Base-by-base conservation (phyloP, 352 stramenopile species). In the Globisporangium cystogenes region DNA sequence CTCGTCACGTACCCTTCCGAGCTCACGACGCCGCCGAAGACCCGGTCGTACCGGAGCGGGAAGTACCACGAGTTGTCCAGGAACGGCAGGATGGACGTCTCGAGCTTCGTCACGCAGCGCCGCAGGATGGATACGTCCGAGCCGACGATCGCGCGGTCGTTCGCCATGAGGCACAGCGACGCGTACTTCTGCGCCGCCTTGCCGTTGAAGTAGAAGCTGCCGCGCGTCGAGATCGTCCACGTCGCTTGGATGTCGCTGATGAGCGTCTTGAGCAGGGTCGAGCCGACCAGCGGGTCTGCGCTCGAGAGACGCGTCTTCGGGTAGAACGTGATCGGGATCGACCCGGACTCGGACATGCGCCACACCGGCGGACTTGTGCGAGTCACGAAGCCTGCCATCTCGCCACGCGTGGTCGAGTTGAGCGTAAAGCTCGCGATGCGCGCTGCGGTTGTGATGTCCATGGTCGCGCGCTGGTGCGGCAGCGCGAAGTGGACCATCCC, bases 201-300 rank as follows among this genome's bases (percentile, higher is more conserved):
- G 40, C 80, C 80, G 27, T 76, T 91, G 51, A 86, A 89, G 56
- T 91, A 89, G 55, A 80, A 89, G 60, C 73, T 87, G 16, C 77
- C 76, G 16, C 65, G 60, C 1, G 23, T 60, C 1, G 75, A 27
- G 31, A 90, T 78, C 1, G 64, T 70, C 81, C 76, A 91, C 16
- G 64, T 56, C 26, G 62, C 67, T 39, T 80, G 52, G 20, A 92
- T 74, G 50, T 92, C 81, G 20, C 41, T 54, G 11, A 62, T 67
- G 11, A 92, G 61, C 40, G 67, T 74, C 14, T 74, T 60, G 16
- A 81, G 58, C 12, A 92, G 52, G 56, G 63, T 61, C 26, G 53
- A 16, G 20, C 45, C 45, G 16, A 40, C 23, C 3, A 48, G 8
- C 46, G 46, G 4, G 16, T 55, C 36, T 72, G 65, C 16, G 64